A percentile compares a stretch with the other conserved stretches of the same genome.
Evolutionary conservation across 169 alveolate species (phyloP).

Genomic region (Eimeria acervulina): DNA sequence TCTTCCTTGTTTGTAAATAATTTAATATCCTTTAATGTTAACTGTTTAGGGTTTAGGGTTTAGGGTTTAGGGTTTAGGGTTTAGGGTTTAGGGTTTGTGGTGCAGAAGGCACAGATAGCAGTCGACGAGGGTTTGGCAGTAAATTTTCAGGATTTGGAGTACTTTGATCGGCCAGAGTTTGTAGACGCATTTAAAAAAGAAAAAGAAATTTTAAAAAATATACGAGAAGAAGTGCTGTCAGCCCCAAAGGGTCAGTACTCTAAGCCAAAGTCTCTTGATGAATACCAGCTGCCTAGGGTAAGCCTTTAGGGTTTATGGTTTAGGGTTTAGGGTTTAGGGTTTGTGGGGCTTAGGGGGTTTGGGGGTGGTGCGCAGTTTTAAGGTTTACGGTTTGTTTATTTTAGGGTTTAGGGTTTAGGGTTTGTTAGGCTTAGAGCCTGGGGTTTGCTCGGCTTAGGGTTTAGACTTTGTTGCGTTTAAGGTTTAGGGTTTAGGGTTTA

Average conservation of each 20-base stretch:
- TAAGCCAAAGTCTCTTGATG: conserved; percentile 15
- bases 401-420: neutral
- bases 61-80: conserved; percentile 55
- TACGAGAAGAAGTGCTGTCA: conserved; percentile 67
- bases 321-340: conserved; percentile 44
- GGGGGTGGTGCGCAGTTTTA: neutral
- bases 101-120: conserved; percentile 84
- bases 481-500: neutral
- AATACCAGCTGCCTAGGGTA: conserved; percentile 40
- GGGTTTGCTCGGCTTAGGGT: too few relatives aligned
- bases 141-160: conserved; percentile 75
- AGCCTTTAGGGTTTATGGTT: neutral
- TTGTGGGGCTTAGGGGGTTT: too few relatives aligned
- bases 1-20: too few relatives aligned
- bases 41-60: conserved; percentile 19
- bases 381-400: too few relatives aligned
- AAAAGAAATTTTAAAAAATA: conserved; percentile 47
- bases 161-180: conserved; percentile 67
- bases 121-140: conserved; percentile 77
- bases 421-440: too few relatives aligned
- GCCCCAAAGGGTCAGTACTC: conserved; percentile 74
- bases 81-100: conserved; percentile 4
- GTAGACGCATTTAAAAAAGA: conserved; percentile 62
- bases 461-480: too few relatives aligned
- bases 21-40: too few relatives aligned